A percentile compares a stretch with the other conserved stretches of the same genome.
These are phyloP conservation scores for Saccharomyces eubayanus DNA, from an alignment of 805 yeast genomes.

Conservation along the genomic window DNA sequence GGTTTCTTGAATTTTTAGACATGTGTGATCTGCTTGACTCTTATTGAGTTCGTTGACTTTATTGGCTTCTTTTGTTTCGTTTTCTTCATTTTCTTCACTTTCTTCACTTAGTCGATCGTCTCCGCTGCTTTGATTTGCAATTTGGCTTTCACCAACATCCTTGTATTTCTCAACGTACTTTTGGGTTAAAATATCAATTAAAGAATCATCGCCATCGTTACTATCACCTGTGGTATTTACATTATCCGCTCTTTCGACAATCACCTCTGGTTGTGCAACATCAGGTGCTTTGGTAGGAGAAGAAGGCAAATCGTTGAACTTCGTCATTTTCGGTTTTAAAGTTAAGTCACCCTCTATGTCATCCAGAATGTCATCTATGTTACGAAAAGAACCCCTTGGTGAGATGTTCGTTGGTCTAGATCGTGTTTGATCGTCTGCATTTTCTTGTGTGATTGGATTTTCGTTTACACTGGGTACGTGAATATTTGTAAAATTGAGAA, in stretches of 20 bases:
- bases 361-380: slow-evolving; percentile 27
- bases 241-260: background rate
- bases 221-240: background rate
- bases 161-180: slow-evolving; percentile 6
- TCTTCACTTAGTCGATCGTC: slow-evolving; percentile 1
- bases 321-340: slow-evolving; percentile 5
- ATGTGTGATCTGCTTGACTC: background rate
- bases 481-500: slow-evolving; percentile 22
- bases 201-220: slow-evolving; percentile 22
- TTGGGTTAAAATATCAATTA: slow-evolving; percentile 24
- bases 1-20: background rate
- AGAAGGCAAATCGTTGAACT: slow-evolving; percentile 20
- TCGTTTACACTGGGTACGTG: slow-evolving; percentile 1
- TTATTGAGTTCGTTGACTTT: background rate
- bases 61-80: background rate
- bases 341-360: slow-evolving; percentile 21
- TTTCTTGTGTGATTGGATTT: background rate
- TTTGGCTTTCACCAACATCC: background rate
- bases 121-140: background rate
- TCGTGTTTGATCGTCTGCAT: background rate
- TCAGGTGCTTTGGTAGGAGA: slow-evolving; percentile 15
- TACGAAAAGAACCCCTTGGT: slow-evolving; percentile 13
- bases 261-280: background rate
- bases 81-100: slow-evolving; percentile 1
- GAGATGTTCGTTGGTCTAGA: background rate